phyloP scores from a whole-genome alignment of 306 rosid genomes.

The Prunus kanzakura region DNA sequence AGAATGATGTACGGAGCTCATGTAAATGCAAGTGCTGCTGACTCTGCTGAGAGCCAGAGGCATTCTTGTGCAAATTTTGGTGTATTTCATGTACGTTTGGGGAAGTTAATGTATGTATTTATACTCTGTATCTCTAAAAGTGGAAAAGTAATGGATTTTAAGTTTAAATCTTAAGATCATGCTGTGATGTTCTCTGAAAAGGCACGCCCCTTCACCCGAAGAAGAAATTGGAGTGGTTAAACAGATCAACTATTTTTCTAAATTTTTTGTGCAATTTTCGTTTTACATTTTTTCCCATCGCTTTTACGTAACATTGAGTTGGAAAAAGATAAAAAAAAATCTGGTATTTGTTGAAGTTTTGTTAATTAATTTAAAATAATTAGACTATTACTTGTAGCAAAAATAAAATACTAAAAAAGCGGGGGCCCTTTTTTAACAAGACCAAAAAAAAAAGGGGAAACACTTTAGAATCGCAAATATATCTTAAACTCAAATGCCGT shows the following conservation, averaged over 20 bases:
- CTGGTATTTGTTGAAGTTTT: no score
- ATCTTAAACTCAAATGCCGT: background rate
- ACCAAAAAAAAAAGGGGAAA: background rate
- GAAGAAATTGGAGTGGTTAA: no score
- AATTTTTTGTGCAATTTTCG: no score
- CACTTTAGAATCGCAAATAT: background rate
- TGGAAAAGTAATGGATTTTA: background rate
- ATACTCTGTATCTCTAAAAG: background rate
- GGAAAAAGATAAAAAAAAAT: no score
- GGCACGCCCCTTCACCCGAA: no score
- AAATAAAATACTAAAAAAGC: no score
- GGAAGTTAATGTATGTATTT: background rate
- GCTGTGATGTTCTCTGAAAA: background rate
- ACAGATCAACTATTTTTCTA: no score
- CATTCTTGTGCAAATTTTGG: conserved; percentile 5
- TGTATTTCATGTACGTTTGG: conserved; percentile 10
- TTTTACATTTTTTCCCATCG: no score
- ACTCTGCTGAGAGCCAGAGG: background rate
- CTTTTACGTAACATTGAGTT: no score
- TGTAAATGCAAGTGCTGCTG: conserved; percentile 7
- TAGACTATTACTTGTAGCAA: no score
- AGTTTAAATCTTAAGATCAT: background rate
- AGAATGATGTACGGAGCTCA: conserved; percentile 13
- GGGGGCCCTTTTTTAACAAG: background rate
- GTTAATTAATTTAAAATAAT: no score